These are phyloP conservation scores for Boletus insuetus DNA, from an alignment of 768 basidiomycete genomes.

Conservation along the genomic window DNA sequence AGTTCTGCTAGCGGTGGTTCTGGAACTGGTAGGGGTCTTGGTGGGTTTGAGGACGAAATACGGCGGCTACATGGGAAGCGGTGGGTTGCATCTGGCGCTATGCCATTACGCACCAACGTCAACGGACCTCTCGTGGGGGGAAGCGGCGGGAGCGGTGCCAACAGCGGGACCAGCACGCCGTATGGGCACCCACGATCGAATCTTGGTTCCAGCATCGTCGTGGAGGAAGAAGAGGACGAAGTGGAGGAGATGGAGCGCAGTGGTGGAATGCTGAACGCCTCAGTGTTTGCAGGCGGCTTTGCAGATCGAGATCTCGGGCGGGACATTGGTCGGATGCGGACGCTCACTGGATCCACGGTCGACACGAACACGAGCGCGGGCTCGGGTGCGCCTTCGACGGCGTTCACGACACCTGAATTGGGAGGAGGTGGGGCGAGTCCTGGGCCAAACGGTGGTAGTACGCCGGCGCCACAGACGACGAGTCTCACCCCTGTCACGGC, in stretches of 20 bases:
- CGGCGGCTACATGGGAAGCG: constrained; percentile 66
- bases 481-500: constrained; percentile 70
- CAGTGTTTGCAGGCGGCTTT: constrained; percentile 35
- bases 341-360: constrained; percentile 49
- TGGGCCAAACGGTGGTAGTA: constrained; percentile 29
- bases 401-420: constrained; percentile 64
- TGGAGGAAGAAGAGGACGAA: constrained; percentile 80
- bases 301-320: constrained; percentile 41
- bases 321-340: constrained; percentile 46
- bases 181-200: constrained; percentile 53
- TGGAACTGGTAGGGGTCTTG: constrained; percentile 39
- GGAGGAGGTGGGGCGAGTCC: constrained; percentile 33
- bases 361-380: constrained; percentile 33
- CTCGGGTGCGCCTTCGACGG: constrained; percentile 45
- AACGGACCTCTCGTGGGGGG: constrained; percentile 36
- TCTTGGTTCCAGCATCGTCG: constrained; percentile 51
- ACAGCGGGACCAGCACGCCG: constrained; percentile 69
- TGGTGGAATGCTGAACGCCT: constrained; percentile 26
- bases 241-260: constrained; percentile 53
- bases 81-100: constrained; percentile 67
- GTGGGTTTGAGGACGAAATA: constrained; percentile 80
- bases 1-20: constrained; percentile 28
- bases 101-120: constrained; percentile 57
- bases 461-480: constrained; percentile 42
- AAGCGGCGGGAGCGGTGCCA: constrained; percentile 46